Base-by-base conservation (phyloP, 2,329 filamentous ascomycete species). In the Mycosphaerelloides madeirae region DNA sequence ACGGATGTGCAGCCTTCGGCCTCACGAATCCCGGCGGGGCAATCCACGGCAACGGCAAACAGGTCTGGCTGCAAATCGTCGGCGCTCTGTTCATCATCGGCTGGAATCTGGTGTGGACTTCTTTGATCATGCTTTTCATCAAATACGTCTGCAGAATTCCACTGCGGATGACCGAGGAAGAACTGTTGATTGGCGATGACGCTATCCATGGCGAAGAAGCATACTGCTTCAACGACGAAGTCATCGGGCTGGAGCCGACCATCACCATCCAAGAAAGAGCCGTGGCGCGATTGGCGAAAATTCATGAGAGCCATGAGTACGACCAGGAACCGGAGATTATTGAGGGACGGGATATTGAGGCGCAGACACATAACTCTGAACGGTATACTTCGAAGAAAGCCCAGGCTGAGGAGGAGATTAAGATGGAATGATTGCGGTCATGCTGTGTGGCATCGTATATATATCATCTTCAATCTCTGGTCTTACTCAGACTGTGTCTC, bases 31-130 rank as follows among this genome's bases (percentile, higher is more conserved):
- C 61, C 1, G 73, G 73, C 9, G 73, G 73, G 15, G 73, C 73
- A 2, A 71, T 74, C 31, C 71, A 68, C n/a, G 71, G 73, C 3
- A 74, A 76, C 53, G 72, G 72, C 4, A 66, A 60, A 25, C 73
- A 76, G 58, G 65, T 77, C 16, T 72, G 72, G 62, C 57, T 72
- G 28, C 72, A 75, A 52, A 68, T 76, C 48, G 73, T 72, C 7
- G 70, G 73, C 12, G 72, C 68, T 6, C 59, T 70, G 7, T 75
- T 75, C 59, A 62, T 75, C 46, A 71, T 76, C 43, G 73, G 71
- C 13, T 73, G 69, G 68, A 75, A 76, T 48, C 53, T 73, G 13
- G 68, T 76, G 41, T 75, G 72, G 72, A 76, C 73, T 3, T 67
- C 66, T 15, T 55, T 73, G 28, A 75, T 76, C 46, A 60, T 74